These are phyloP conservation scores for Pythium phragmitis DNA, from an alignment of 352 stramenopile genomes.

Conservation along the genomic window DNA sequence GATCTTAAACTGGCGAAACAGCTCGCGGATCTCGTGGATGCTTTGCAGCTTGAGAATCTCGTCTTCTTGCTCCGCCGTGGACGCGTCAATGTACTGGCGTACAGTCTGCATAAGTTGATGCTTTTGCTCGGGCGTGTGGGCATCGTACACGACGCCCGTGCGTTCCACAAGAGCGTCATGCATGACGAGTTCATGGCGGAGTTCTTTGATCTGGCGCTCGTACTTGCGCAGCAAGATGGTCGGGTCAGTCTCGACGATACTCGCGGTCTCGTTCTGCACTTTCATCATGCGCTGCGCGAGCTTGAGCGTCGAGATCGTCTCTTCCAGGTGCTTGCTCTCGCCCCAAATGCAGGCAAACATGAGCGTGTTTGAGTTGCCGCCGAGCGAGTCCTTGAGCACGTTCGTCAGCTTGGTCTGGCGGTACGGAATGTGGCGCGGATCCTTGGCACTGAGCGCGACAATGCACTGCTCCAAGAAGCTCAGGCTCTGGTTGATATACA, in stretches of 20 bases:
- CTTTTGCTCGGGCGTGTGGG: constrained; percentile 92
- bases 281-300: constrained; percentile 93
- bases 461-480: constrained; percentile 96
- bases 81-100: constrained; percentile 72
- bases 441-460: constrained; percentile 77
- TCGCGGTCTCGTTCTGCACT: constrained; percentile 88
- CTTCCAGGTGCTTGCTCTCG: constrained; percentile 90
- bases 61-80: constrained; percentile 68
- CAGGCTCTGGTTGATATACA: constrained; percentile 97
- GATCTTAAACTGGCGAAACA: constrained; percentile 91
- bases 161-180: constrained; percentile 92
- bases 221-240: constrained; percentile 86
- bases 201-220: constrained; percentile 89
- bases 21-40: constrained; percentile 90
- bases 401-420: constrained; percentile 95
- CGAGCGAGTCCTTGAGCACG: constrained; percentile 92
- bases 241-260: constrained; percentile 87
- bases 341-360: constrained; percentile 95
- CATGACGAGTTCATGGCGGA: constrained; percentile 94
- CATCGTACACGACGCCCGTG: constrained; percentile 79
- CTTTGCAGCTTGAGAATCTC: constrained; percentile 74
- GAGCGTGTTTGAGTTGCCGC: constrained; percentile 95
- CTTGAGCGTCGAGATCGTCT: constrained; percentile 93
- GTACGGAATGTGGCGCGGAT: constrained; percentile 89
- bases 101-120: constrained; percentile 69